Evolutionary conservation across 306 rosid species (phyloP).

Genomic region (Rosa lucieae): DNA sequence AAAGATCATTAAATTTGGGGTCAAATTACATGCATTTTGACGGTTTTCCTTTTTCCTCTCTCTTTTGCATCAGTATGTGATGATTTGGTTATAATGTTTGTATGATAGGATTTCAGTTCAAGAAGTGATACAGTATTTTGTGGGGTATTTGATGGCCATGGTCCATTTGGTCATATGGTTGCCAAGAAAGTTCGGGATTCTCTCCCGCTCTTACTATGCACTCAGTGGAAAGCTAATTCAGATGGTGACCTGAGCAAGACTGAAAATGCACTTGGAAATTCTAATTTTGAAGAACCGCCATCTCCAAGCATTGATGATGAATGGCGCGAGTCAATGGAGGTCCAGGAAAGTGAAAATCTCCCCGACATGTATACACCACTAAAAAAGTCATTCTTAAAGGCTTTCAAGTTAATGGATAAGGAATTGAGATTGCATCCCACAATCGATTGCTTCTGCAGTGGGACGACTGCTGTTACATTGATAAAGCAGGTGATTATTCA

Average conservation of each 20-base stretch:
- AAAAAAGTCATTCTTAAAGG: conserved; percentile 38
- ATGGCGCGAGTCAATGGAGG: conserved; percentile 32
- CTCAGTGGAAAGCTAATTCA: conserved; percentile 47
- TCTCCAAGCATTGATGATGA: conserved; percentile 41
- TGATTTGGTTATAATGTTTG: conserved; percentile 18
- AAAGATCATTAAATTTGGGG: not conserved
- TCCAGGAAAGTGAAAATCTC: conserved; percentile 27
- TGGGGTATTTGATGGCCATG: conserved; percentile 62
- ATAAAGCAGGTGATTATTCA: conserved; percentile 44
- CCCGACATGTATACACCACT: conserved; percentile 46
- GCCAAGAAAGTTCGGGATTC: conserved; percentile 53
- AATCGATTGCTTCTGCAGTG: conserved; percentile 61
- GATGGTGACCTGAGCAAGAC: conserved; percentile 21
- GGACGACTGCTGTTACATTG: conserved; percentile 47
- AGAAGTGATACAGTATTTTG: conserved; percentile 48
- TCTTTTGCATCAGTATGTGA: conserved; percentile 1
- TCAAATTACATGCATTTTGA: not conserved
- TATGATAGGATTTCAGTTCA: conserved; percentile 37
- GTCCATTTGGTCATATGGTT: conserved; percentile 57
- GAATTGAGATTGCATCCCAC: conserved; percentile 44
- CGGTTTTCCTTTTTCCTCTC: not conserved
- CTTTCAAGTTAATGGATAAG: conserved; percentile 55
- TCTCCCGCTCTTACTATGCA: conserved; percentile 40
- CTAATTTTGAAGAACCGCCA: conserved; percentile 28
- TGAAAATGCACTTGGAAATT: conserved; percentile 18